Base-by-base conservation (phyloP, 1,284 basidiomycete genomes). In the Exobasidium rhododendri region DNA sequence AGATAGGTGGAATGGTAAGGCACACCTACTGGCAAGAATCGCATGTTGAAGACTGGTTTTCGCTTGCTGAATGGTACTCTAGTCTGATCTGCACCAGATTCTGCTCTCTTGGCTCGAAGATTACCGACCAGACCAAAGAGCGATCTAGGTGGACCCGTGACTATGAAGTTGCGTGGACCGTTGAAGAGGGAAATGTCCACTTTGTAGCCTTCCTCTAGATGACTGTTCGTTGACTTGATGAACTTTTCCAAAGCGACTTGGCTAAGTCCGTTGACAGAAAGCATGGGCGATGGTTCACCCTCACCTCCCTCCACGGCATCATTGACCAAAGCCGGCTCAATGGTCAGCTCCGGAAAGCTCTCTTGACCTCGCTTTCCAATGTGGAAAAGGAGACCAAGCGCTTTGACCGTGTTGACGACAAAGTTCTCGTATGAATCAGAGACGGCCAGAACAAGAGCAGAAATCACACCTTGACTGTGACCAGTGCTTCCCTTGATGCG, bases 381-480 rank as follows among this genome's bases (percentile, higher is more conserved):
- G 83, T 88, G 94, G 85, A 97, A 94, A 45, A 96, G 86, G 86
- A 94, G 94, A 72, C 85, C 88, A 71, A 96, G 81, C 29, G 92
- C 91, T 81, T 94, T 94, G 78, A 84, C 82, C 17, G 87, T 85
- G 81, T 97, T 94, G 65, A 83, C 81, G 58, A 85, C 81, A 80
- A 92, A 90, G 3, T 86, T 86, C 56, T 89, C 88, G 71, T 88
- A 87, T 45, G 87, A 86, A 35, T 84, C 83, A 17, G 92, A 94
- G 1, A 92, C 70, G 24, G 93, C 85, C 70, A 97, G 86, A 30
- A 87, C 89, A 57, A 96, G 86, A 24, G 94, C 94, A 22, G 93
- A 92, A 61, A 97, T 88, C 70, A 98, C 87, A 69, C 94, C 96
- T 81, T 97, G 94, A 5, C 92, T 96, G 83, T 98, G 94, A 51